Base-by-base conservation (phyloP, 495 filamentous ascomycete species). In the Sabuloglossum arenarium region DNA sequence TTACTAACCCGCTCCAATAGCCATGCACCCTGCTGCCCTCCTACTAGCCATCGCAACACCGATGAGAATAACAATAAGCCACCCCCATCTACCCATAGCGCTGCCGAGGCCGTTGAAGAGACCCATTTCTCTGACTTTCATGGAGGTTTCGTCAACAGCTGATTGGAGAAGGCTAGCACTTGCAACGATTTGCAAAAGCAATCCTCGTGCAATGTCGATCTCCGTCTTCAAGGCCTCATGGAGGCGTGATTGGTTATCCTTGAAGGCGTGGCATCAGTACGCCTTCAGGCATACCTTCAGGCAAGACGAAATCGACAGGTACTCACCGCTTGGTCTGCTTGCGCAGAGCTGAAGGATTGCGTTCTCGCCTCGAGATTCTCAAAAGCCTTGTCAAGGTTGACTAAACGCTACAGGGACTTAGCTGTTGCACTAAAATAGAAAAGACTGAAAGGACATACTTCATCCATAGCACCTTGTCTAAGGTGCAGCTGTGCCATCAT, bases 101-200 rank as follows among this genome's bases (percentile, higher is more conserved):
- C n/a, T n/a, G n/a, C n/a, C n/a, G n/a, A n/a, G n/a, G n/a, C n/a
- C n/a, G n/a, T n/a, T 51, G 8, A 71, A 54, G 3, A 56, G 49
- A 16, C 66, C 65, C 19, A 65, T 56, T 0, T 61, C 56, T 50
- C 66, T 66, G 52, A 70, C 68, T 55, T 60, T 72, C 4, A 58
- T 49, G 0, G 67, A 57, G 24, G 71, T 65, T 34, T 71, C 69
- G 0, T 75, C 67, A 11, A 77, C 65, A 25, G 63, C 61, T 12
- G 62, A 47, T 52, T 71, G 69, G 5, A 78, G 68, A 27, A 65
- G 49, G 11, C 68, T 59, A 27, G 76, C 65, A 5, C 64, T 62
- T 9, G 50, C 58, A 46, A 69, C 66, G 51, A 76, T 66, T 14
- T 55, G 52, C 37, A 60, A 63, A 6, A 76, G 60, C 28, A 64